phyloP scores from a whole-genome alignment of 1,284 basidiomycete genomes.

The Volvariella surrecta region DNA sequence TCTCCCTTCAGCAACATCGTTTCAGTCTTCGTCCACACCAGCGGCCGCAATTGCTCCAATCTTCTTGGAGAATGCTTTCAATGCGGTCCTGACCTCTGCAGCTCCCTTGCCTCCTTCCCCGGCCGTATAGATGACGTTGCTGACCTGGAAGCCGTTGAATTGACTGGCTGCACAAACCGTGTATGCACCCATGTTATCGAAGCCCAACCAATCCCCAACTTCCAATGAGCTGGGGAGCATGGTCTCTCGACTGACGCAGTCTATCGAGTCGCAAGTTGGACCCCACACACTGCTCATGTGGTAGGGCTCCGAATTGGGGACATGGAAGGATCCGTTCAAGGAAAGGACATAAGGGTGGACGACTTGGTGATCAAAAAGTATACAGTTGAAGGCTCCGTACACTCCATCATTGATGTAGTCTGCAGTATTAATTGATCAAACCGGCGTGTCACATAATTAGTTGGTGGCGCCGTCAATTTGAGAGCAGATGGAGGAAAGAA shows the following conservation, averaged over 20 bases:
- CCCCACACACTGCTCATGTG: slow-evolving; percentile 59
- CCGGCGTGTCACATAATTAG: slow-evolving; percentile 4
- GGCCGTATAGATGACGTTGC: slow-evolving; percentile 56
- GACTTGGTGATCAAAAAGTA: slow-evolving; percentile 89
- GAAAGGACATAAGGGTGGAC: slow-evolving; percentile 79
- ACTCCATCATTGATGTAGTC: slow-evolving; percentile 98
- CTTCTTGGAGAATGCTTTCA: slow-evolving; percentile 12
- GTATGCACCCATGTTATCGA: slow-evolving; percentile 91
- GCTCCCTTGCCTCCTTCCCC: slow-evolving; percentile 27
- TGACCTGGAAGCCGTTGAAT: slow-evolving; percentile 78
- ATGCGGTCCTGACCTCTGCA: slow-evolving; percentile 16
- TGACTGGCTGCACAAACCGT: slow-evolving; percentile 85
- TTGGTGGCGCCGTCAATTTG: no score
- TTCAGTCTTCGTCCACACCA: no score
- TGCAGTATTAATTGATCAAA: slow-evolving; percentile 23
- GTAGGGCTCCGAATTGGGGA: slow-evolving; percentile 37
- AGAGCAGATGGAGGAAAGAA: no score
- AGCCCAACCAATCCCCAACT: slow-evolving; percentile 90
- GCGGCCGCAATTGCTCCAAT: not conserved
- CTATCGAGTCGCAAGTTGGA: slow-evolving; percentile 87
- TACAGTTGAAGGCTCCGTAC: slow-evolving; percentile 98
- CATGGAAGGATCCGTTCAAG: slow-evolving; percentile 44
- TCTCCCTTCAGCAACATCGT: no score
- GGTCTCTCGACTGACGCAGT: slow-evolving; percentile 64
- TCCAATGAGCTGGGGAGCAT: slow-evolving; percentile 54